phyloP scores from a whole-genome alignment of 2,329 filamentous ascomycete genomes.

The Phyllosticta citribraziliensis region DNA sequence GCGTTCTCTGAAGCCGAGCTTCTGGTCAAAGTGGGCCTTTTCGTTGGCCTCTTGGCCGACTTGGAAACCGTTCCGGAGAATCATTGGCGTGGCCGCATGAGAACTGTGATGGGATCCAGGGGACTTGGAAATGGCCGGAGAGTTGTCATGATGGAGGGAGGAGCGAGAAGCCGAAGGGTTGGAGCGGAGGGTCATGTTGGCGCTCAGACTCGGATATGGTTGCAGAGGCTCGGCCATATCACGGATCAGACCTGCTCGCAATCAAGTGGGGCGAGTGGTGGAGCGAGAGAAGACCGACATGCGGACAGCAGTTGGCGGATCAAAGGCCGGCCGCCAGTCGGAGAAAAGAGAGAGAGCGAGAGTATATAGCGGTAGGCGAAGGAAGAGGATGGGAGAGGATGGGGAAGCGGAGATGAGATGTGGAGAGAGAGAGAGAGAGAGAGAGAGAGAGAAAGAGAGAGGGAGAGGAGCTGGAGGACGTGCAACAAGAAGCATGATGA shows the following conservation, averaged over 20 bases:
- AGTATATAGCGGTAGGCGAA: not conserved
- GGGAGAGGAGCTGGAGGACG: not conserved
- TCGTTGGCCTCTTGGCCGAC: not conserved
- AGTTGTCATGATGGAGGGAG: not conserved
- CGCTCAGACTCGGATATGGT: not conserved
- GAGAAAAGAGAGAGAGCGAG: not conserved
- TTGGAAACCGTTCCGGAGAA: not conserved
- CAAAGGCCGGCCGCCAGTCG: not conserved
- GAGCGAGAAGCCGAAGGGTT: not conserved
- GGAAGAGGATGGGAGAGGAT: not conserved
- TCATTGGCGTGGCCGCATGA: not conserved
- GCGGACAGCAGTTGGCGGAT: not conserved
- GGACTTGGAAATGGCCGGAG: not conserved
- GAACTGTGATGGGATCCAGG: not conserved
- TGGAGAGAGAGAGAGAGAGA: not conserved
- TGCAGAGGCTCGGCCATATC: not conserved
- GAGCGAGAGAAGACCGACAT: not conserved
- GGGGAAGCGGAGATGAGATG: not conserved
- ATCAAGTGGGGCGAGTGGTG: not conserved
- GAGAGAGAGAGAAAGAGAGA: not conserved
- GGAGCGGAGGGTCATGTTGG: not conserved
- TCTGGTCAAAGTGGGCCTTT: not conserved
- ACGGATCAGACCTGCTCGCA: not conserved
- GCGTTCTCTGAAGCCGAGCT: constrained; percentile 42
- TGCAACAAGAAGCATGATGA: not conserved